Evolutionary conservation across 441 rosid genomes (phyloP).

Genomic region (Erodium trifolium): DNA sequence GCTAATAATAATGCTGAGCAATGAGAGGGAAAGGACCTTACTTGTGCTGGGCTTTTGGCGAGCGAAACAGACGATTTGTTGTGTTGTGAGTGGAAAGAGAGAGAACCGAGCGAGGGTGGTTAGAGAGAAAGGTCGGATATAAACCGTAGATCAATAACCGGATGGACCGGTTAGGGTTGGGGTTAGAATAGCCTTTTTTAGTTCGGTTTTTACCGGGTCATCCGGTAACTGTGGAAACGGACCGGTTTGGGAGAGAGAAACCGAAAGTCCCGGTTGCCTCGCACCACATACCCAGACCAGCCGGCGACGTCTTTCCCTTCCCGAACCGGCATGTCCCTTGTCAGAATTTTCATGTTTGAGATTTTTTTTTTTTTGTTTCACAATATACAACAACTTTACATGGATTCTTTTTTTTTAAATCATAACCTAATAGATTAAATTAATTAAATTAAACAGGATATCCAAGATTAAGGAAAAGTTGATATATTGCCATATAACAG

Average conservation of each 20-base stretch:
- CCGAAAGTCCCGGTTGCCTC: conserved; percentile 24
- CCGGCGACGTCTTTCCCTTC: conserved; percentile 11
- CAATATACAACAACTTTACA: too few species aligned
- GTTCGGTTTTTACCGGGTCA: conserved; percentile 25
- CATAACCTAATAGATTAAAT: too few species aligned
- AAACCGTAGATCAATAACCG: conserved; percentile 32
- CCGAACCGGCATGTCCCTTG: conserved; percentile 22
- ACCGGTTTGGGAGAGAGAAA: conserved; percentile 27
- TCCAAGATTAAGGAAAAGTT: too few species aligned
- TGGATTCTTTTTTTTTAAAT: too few species aligned
- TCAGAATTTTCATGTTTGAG: too few species aligned
- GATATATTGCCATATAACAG: too few species aligned
- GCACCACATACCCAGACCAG: conserved; percentile 17
- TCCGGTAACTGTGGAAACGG: conserved; percentile 19
- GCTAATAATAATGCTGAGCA: neutral
- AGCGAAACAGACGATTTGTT: neutral
- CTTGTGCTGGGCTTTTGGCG: conserved; percentile 13
- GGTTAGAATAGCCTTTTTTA: conserved; percentile 13
- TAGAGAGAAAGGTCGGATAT: neutral
- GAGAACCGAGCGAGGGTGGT: conserved; percentile 11
- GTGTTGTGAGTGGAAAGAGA: conserved; percentile 5
- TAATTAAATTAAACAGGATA: too few species aligned
- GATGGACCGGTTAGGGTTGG: conserved; percentile 42
- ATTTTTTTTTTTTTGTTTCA: too few species aligned
- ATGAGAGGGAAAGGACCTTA: conserved; percentile 19